Base-by-base conservation (phyloP, 768 basidiomycete species). In the Leccinum ochraceum region DNA sequence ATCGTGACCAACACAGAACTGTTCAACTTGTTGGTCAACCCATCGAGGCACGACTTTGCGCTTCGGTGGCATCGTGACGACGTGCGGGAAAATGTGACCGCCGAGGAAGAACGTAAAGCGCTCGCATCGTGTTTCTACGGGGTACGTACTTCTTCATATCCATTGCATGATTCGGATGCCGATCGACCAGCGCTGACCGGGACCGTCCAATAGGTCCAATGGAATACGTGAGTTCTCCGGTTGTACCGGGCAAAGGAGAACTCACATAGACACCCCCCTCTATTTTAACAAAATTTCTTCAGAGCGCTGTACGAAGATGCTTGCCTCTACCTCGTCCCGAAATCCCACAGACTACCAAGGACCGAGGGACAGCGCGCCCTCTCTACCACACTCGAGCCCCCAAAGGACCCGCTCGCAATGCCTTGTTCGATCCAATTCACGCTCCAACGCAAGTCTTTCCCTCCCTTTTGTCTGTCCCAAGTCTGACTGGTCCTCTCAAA, bases 41-140 rank as follows among this genome's bases (percentile, higher is more conserved):
- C 90, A 0, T 58, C 77, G 10, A 66, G 71, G 5, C 85, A 86
- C 60, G 79, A 85, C 51, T 92, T 91, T 70, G 87, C 89, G 2
- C 76, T 92, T 54, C 78, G 89, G 42, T 92, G 90, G 89, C 91
- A 92, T 70, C 82, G 90, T 3, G 91, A 92, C 62, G 90, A 90
- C 71, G 80, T 93, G 6, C 76, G 72, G 30, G 86, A 85, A 66
- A 75, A 78, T 24, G 88, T 85, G 0, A 80, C 76, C 0, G 70
- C 77, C 17, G 83, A 86, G 13, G 87, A 92, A 63, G 91, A 92
- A 66, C 70, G 68, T 1, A 69, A 74, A 11, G 85, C 85, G 4
- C 80, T 93, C 2, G 71, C 73, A 9, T 73, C 81, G 36, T 88
- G 86, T 82, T 83, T 86, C 54, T 79, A 84, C 66, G 90, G 89